Percentiles rank a stretch among this genome's conserved stretches.
These are phyloP conservation scores for Aspergillus amoenus DNA, from an alignment of 2,329 filamentous ascomycete genomes.

Conservation along the genomic window DNA sequence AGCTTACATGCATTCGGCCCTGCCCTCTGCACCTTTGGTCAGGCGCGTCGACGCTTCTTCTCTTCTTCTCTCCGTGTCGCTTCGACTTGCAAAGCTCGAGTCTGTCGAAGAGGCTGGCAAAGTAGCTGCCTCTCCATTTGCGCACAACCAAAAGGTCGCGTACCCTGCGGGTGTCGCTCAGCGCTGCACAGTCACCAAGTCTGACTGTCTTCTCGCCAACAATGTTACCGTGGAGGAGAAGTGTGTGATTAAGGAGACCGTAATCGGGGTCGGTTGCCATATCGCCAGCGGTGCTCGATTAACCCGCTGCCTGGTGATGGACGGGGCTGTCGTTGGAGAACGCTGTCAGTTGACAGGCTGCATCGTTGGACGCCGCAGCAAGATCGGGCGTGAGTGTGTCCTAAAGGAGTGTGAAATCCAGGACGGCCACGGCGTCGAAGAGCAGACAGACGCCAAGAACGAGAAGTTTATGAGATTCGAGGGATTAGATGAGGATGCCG, in stretches of 20 bases:
- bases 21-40: slow-evolving; percentile 62
- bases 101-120: slow-evolving; percentile 62
- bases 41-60: slow-evolving; percentile 85
- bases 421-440: slow-evolving; percentile 77
- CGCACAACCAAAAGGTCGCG: slow-evolving; percentile 76
- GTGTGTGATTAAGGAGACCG: slow-evolving; percentile 85
- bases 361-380: slow-evolving; percentile 76
- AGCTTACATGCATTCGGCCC: slow-evolving; percentile 70
- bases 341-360: slow-evolving; percentile 84
- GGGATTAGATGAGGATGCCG: slow-evolving; percentile 42
- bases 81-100: slow-evolving; percentile 80
- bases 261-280: slow-evolving; percentile 83
- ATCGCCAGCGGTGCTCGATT: slow-evolving; percentile 84
- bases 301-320: slow-evolving; percentile 88
- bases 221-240: slow-evolving; percentile 90
- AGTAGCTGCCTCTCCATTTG: slow-evolving; percentile 66
- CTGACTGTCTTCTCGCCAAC: slow-evolving; percentile 79
- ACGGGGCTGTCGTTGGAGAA: slow-evolving; percentile 80
- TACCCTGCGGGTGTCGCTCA: slow-evolving; percentile 79
- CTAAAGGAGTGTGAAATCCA: slow-evolving; percentile 90
- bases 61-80: slow-evolving; percentile 75
- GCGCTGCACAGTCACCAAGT: slow-evolving; percentile 76
- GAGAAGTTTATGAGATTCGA: slow-evolving; percentile 62
- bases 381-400: slow-evolving; percentile 77
- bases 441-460: slow-evolving; percentile 66